phyloP scores from a whole-genome alignment of 1,139 yeast genomes.

The Geotrichum phurueaensis region DNA sequence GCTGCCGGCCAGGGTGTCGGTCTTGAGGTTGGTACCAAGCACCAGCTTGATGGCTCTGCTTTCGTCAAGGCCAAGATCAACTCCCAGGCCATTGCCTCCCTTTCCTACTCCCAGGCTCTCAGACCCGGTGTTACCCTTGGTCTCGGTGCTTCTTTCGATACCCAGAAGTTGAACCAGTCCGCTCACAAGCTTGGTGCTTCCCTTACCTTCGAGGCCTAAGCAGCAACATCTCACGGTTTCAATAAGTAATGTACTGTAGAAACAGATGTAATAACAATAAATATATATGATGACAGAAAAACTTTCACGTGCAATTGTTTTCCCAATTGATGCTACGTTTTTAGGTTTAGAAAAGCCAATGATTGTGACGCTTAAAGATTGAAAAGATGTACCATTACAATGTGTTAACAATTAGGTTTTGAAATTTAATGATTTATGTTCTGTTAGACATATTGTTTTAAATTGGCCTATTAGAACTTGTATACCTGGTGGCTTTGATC shows the following conservation, averaged over 20 bases:
- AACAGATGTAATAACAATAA: background rate
- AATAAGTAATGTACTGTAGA: background rate
- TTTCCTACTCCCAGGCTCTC: slow-evolving; percentile 89
- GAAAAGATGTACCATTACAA: too few relatives aligned
- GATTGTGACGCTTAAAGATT: too few relatives aligned
- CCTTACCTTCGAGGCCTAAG: slow-evolving; percentile 80
- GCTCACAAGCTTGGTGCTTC: slow-evolving; percentile 98
- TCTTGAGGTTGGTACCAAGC: slow-evolving; percentile 94
- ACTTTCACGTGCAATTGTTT: background rate
- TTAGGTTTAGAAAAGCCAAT: too few relatives aligned
- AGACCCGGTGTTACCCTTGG: slow-evolving; percentile 98
- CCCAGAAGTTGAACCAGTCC: slow-evolving; percentile 91
- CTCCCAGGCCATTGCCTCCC: slow-evolving; percentile 92
- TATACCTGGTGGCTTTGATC: too few relatives aligned
- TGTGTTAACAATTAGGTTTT: too few relatives aligned
- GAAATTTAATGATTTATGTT: too few relatives aligned
- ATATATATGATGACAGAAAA: background rate
- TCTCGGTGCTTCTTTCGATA: slow-evolving; percentile 95
- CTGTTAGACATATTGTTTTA: too few relatives aligned
- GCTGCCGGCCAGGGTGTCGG: slow-evolving; percentile 58
- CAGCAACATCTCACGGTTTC: background rate
- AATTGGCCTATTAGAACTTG: background rate
- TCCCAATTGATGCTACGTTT: background rate
- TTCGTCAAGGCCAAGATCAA: slow-evolving; percentile 96
- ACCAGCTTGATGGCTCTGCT: slow-evolving; percentile 78